Conservation (phyloP, 148 eudicot genomes). For the Rhododendron ferrugineum region DNA sequence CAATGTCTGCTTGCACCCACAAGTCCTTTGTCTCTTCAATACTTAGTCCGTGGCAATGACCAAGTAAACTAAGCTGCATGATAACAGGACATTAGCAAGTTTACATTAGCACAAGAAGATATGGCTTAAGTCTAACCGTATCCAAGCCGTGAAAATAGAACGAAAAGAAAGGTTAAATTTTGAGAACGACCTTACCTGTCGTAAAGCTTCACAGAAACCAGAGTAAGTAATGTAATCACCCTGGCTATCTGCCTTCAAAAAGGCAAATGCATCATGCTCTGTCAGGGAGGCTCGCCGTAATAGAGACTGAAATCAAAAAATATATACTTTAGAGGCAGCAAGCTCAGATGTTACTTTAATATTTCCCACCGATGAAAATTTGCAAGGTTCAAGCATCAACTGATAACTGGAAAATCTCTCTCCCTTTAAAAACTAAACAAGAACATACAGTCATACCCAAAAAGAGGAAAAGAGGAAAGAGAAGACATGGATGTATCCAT, state of each 20-base stretch:
- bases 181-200: constrained; percentile 41
- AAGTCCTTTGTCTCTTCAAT: constrained; percentile 77
- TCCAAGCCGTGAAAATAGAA: not conserved
- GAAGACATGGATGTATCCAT: not conserved
- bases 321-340: not conserved
- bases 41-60: constrained; percentile 66
- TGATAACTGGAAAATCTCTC: not conserved
- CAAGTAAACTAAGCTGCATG: constrained; percentile 72
- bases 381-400: constrained; percentile 6
- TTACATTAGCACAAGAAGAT: not conserved
- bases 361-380: not conserved
- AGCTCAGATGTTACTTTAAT: not conserved
- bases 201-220: constrained; percentile 73
- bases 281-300: constrained; percentile 81
- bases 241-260: constrained; percentile 61
- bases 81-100: constrained; percentile 10
- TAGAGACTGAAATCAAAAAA: constrained; percentile 43
- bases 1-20: constrained; percentile 92
- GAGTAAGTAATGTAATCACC: constrained; percentile 67
- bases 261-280: constrained; percentile 70
- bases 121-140: not conserved
- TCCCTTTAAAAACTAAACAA: not conserved
- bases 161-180: not conserved
- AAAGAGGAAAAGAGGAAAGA: not conserved
- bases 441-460: not conserved